Evolutionary conservation across 768 basidiomycete genomes (phyloP).

Genomic region (Sistotremastrum suecicum): DNA sequence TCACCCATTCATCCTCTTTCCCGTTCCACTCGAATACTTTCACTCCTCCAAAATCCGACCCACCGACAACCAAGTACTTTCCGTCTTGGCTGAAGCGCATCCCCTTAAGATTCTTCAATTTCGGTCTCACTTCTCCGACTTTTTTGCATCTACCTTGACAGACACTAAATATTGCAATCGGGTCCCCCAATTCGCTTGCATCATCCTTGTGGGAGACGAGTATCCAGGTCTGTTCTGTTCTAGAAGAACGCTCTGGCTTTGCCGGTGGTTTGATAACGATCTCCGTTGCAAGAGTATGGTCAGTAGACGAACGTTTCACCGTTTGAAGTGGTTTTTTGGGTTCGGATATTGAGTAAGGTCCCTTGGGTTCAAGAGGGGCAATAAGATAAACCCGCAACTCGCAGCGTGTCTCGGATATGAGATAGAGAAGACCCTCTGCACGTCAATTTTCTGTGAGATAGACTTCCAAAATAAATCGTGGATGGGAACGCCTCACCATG

Average conservation of each 20-base stretch:
- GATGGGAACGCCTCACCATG: constrained; percentile 27
- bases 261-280: constrained; percentile 23
- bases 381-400: constrained; percentile 41
- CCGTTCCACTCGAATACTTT: constrained; percentile 57
- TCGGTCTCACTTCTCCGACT: constrained; percentile 50
- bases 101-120: constrained; percentile 54
- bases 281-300: constrained; percentile 27
- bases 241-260: constrained; percentile 59
- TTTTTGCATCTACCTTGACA: too few relatives aligned
- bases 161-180: constrained; percentile 63
- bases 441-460: too few relatives aligned
- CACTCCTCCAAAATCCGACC: constrained; percentile 53
- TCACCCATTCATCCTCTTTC: constrained; percentile 41
- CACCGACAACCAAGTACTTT: constrained; percentile 51
- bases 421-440: constrained; percentile 49
- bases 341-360: too few relatives aligned
- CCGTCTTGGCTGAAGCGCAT: constrained; percentile 54
- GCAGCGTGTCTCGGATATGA: constrained; percentile 51
- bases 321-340: constrained; percentile 22
- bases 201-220: constrained; percentile 67
- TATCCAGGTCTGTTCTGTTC: too few relatives aligned
- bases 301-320: constrained; percentile 22
- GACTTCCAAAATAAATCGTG: background rate
- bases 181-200: constrained; percentile 62
- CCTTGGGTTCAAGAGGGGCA: constrained; percentile 27